A percentile compares a stretch with the other conserved stretches of the same genome.
phyloP scores from a whole-genome alignment of 148 eudicot genomes.

The Persicaria tinctoria region DNA sequence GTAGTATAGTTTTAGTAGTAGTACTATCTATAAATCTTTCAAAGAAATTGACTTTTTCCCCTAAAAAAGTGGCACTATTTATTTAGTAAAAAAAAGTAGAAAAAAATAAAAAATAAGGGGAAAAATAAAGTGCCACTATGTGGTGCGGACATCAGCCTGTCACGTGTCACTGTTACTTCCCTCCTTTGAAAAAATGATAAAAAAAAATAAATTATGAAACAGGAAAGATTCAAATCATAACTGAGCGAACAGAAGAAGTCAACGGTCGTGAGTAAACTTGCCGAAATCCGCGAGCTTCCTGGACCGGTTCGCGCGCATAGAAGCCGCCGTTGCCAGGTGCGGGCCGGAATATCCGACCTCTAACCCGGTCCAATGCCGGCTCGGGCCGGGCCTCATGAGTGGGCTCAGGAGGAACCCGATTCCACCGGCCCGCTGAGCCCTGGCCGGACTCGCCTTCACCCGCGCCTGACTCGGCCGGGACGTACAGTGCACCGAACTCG shows the following conservation, averaged over 20 bases:
- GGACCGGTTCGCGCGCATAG: constrained; percentile 39
- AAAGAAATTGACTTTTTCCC: too few relatives aligned
- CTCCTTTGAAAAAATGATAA: too few relatives aligned
- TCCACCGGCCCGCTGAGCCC: constrained; percentile 22
- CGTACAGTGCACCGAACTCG: constrained; percentile 18
- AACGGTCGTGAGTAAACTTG: constrained; percentile 24
- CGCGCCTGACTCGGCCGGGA: constrained; percentile 14
- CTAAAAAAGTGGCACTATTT: too few relatives aligned
- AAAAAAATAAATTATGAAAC: too few relatives aligned
- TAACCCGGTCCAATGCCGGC: not conserved
- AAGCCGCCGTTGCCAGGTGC: constrained; percentile 16
- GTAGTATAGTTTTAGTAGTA: too few relatives aligned
- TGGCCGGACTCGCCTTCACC: constrained; percentile 4
- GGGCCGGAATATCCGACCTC: constrained; percentile 4
- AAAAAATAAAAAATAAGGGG: too few relatives aligned
- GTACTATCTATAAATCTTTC: too few relatives aligned
- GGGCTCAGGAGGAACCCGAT: constrained; percentile 47
- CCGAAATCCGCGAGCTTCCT: constrained; percentile 67
- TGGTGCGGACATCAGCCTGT: too few relatives aligned
- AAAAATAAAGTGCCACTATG: too few relatives aligned
- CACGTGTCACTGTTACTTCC: too few relatives aligned
- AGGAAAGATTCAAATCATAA: too few relatives aligned
- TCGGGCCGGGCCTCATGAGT: constrained; percentile 41
- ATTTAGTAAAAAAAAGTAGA: too few relatives aligned
- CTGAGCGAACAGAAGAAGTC: constrained; percentile 2